Percentiles rank a stretch among this genome's conserved stretches.
These are phyloP conservation scores for Kondoa malvinella DNA, from an alignment of 768 basidiomycete genomes.

Conservation along the genomic window DNA sequence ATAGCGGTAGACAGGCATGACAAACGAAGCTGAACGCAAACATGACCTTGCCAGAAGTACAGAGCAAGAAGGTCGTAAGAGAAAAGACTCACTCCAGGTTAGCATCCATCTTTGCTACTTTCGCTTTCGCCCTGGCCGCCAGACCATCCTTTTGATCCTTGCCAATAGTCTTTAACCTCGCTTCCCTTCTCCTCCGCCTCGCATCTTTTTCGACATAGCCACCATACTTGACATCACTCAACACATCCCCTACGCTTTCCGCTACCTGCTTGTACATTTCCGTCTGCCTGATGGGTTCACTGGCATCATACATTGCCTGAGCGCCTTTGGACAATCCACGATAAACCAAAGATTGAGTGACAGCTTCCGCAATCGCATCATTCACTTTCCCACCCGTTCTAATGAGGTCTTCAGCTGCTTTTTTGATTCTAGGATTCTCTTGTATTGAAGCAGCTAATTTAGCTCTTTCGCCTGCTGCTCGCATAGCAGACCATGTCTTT, in stretches of 20 bases:
- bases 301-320: constrained; percentile 64
- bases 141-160: constrained; percentile 33
- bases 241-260: constrained; percentile 73
- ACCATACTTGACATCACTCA: constrained; percentile 90
- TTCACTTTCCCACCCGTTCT: constrained; percentile 78
- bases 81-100: constrained; percentile 54
- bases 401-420: constrained; percentile 80
- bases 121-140: constrained; percentile 36
- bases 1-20: too few relatives aligned
- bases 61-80: not conserved
- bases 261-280: constrained; percentile 80
- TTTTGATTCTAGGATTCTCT: constrained; percentile 79
- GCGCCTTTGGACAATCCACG: constrained; percentile 46
- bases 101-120: constrained; percentile 39
- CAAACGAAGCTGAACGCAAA: too few relatives aligned
- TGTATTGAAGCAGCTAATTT: constrained; percentile 85
- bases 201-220: constrained; percentile 57
- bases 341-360: constrained; percentile 64
- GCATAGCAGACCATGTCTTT: constrained; percentile 93
- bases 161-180: constrained; percentile 69
- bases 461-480: constrained; percentile 78
- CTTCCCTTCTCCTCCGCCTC: constrained; percentile 59
- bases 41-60: too few relatives aligned
- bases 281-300: constrained; percentile 93
- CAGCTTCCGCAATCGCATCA: constrained; percentile 81